These are phyloP conservation scores for Ogataea philodendri DNA, from an alignment of 805 yeast species.

Conservation along the genomic window DNA sequence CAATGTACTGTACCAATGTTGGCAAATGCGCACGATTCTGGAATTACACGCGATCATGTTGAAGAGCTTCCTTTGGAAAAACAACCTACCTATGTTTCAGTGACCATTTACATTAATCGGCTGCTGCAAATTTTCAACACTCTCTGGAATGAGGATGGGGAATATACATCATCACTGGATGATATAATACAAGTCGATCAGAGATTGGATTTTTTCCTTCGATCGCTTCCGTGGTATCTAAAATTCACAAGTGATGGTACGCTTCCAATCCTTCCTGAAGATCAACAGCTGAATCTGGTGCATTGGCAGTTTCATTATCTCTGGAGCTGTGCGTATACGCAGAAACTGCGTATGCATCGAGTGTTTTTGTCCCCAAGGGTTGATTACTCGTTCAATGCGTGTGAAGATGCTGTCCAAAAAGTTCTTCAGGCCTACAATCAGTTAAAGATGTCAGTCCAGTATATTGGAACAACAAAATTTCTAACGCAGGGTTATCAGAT, in stretches of 20 bases:
- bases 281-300: conserved; percentile 1
- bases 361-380: conserved; percentile 14
- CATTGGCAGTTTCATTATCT: conserved; percentile 16
- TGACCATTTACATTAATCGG: conserved; percentile 14
- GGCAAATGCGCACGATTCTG: conserved; percentile 32
- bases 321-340: conserved; percentile 16
- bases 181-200: conserved; percentile 11
- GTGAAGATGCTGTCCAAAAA: conserved; percentile 27
- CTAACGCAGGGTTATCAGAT: conserved; percentile 34
- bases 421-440: conserved; percentile 30
- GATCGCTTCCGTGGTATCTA: conserved; percentile 16
- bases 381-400: conserved; percentile 25
- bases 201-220: conserved; percentile 7
- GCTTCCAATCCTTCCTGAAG: conserved; percentile 12
- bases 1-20: conserved; percentile 33
- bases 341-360: conserved; percentile 14
- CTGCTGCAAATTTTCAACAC: conserved; percentile 22
- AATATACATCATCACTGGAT: conserved; percentile 3
- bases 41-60: conserved; percentile 17
- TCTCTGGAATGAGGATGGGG: conserved; percentile 15
- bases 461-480: conserved; percentile 27
- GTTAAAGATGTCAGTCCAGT: conserved; percentile 23
- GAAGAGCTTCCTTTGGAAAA: conserved; percentile 7
- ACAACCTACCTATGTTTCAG: conserved; percentile 23
- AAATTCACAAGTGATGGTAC: conserved; percentile 14